Evolutionary conservation across 495 filamentous ascomycete genomes (phyloP).

Genomic region (Annulohypoxylon stygium): DNA sequence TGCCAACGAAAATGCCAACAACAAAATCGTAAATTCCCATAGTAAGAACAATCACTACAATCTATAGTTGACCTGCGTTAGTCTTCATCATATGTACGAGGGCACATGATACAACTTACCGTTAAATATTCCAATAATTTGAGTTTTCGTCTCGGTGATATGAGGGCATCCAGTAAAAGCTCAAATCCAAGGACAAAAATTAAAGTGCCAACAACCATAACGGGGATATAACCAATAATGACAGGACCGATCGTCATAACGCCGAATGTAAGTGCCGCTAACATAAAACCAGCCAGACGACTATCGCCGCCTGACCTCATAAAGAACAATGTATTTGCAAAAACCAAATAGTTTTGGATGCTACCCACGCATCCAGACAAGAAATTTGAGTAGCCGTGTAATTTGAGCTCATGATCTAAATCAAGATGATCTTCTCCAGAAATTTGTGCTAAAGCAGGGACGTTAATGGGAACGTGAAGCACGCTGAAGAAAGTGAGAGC

Average conservation of each 20-base stretch:
- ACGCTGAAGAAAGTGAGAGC: conserved; percentile 97
- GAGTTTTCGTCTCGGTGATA: conserved; percentile 88
- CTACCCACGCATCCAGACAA: conserved; percentile 87
- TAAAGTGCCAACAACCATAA: conserved; percentile 94
- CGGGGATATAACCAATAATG: conserved; percentile 92
- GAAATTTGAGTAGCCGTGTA: conserved; percentile 93
- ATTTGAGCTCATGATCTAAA: conserved; percentile 90
- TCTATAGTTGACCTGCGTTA: conserved; percentile 60
- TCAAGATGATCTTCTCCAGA: conserved; percentile 91
- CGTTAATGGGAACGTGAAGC: conserved; percentile 97
- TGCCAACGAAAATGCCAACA: conserved; percentile 89
- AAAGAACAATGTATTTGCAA: conserved; percentile 95
- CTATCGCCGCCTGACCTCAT: conserved; percentile 90
- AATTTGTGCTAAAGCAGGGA: conserved; percentile 89
- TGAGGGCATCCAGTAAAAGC: conserved; percentile 85
- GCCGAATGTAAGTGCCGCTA: conserved; percentile 82
- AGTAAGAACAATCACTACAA: conserved; percentile 90
- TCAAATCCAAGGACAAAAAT: conserved; percentile 97
- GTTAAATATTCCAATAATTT: conserved; percentile 90
- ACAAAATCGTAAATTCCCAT: conserved; percentile 99
- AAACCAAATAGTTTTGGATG: conserved; percentile 98
- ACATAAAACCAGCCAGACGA: conserved; percentile 85
- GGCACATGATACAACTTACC: conserved; percentile 55
- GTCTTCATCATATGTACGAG: conserved; percentile 17
- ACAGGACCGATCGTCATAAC: conserved; percentile 87